These are phyloP conservation scores for Nicotiana otophora DNA, from an alignment of 257 asterid species.

Conservation along the genomic window DNA sequence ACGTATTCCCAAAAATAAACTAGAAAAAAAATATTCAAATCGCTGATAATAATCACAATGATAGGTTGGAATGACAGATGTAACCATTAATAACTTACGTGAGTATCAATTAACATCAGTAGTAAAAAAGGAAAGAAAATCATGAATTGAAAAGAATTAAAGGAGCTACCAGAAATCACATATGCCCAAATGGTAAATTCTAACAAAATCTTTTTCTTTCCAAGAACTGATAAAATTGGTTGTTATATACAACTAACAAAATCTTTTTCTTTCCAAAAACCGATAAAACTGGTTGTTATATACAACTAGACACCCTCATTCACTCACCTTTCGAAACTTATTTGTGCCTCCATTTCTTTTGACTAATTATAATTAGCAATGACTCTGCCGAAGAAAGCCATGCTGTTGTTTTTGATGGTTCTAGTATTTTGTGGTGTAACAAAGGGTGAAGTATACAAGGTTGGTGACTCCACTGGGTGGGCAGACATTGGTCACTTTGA, in stretches of 20 bases:
- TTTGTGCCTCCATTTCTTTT: neutral
- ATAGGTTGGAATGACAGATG: neutral
- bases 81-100: neutral
- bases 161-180: neutral
- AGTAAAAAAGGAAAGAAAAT: neutral
- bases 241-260: neutral
- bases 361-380: neutral
- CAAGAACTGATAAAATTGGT: neutral
- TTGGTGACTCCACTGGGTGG: conserved; percentile 52
- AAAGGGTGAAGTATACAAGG: conserved; percentile 24
- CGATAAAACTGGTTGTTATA: neutral
- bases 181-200: neutral
- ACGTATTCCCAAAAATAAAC: neutral
- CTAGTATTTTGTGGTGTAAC: neutral
- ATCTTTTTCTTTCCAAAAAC: neutral
- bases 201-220: neutral
- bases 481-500: conserved; percentile 10
- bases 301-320: neutral
- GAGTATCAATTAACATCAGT: neutral
- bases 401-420: neutral
- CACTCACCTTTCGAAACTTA: neutral
- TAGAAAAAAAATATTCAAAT: too few relatives aligned
- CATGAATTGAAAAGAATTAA: neutral
- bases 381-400: neutral
- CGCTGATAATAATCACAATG: neutral